Base-by-base conservation (phyloP, 2,329 filamentous ascomycete species). In the Aschersonia sp. region DNA sequence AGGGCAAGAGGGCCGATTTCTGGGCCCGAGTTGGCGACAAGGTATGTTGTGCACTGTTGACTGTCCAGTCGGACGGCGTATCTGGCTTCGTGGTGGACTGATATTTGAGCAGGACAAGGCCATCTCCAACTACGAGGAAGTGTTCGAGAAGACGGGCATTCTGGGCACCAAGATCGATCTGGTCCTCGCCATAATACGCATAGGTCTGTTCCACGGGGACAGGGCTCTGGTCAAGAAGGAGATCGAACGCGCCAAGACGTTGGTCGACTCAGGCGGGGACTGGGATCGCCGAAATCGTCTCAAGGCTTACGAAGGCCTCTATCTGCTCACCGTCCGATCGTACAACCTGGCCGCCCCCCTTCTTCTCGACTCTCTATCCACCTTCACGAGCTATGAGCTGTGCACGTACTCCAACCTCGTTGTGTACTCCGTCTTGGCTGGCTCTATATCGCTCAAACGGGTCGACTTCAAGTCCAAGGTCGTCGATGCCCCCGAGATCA, bases 381-480 rank as follows among this genome's bases (percentile, higher is more conserved):
- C 92, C 29, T 98, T 98, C 66, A 98, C 92, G 52, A 96, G 89
- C 65, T 96, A 96, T 71, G 92, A 98, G 68, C 80, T 98, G 45
- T 98, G 92, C 80, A 91, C 84, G 55, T 98, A 98, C 73, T 95
- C 89, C 50, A 85, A 80, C 51, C 79, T 98, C 30, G 92, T 98
- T 46, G 82, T 96, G 49, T 98, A 97, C 71, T 89, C 92, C 1
- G 91, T 97, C 29, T 81, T 98, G 35, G 89, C 92, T 38, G 92
- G 92, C 50, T 94, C 89, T 5, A 84, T 97, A 30, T 92, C 91
- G 44, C 78, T 98, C 49, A 95, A 96, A 73, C 85, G 92, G 45
- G 88, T 96, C 35, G 92, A 98, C 66, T 98, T 98, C 78, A 98
- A 98, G 75, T 86, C 86, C 55, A 97, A 97, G 73, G 92, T 98